Evolutionary conservation across 2,329 filamentous ascomycete genomes (phyloP).

Genomic region (Aotearoamyces nothofagi): DNA sequence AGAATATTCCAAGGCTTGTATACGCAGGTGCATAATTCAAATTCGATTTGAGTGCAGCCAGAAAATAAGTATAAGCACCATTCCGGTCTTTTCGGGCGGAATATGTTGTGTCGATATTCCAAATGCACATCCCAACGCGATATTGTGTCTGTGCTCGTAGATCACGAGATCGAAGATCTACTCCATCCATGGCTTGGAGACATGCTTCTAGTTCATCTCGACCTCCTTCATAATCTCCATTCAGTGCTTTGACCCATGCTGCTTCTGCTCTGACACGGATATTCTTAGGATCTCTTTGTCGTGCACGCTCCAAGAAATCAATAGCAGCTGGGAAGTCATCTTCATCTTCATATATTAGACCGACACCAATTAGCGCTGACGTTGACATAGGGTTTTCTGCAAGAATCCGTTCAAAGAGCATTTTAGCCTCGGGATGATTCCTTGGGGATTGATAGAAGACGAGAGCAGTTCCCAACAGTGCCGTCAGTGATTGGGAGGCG

Average conservation of each 20-base stretch:
- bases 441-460: constrained; percentile 84
- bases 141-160: constrained; percentile 79
- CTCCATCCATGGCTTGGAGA: constrained; percentile 46
- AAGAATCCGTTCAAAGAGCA: constrained; percentile 72
- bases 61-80: constrained; percentile 70
- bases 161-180: constrained; percentile 45
- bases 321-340: constrained; percentile 75
- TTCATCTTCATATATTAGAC: constrained; percentile 84
- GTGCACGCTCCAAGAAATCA: constrained; percentile 62
- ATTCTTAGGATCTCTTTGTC: constrained; percentile 58
- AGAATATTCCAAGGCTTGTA: constrained; percentile 80
- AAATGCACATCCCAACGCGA: constrained; percentile 73
- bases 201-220: constrained; percentile 56
- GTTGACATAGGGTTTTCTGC: constrained; percentile 62
- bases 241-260: constrained; percentile 82
- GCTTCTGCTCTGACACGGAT: constrained; percentile 71
- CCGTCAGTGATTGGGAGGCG: constrained; percentile 57
- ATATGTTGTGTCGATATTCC: constrained; percentile 65
- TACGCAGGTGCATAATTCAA: constrained; percentile 83
- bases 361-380: constrained; percentile 73
- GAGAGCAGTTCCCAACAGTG: constrained; percentile 71
- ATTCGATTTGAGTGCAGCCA: constrained; percentile 73
- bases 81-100: constrained; percentile 64
- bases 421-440: constrained; percentile 76
- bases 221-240: constrained; percentile 57